These are phyloP conservation scores for Mycena latifolia DNA, from an alignment of 768 basidiomycete species.

Conservation along the genomic window DNA sequence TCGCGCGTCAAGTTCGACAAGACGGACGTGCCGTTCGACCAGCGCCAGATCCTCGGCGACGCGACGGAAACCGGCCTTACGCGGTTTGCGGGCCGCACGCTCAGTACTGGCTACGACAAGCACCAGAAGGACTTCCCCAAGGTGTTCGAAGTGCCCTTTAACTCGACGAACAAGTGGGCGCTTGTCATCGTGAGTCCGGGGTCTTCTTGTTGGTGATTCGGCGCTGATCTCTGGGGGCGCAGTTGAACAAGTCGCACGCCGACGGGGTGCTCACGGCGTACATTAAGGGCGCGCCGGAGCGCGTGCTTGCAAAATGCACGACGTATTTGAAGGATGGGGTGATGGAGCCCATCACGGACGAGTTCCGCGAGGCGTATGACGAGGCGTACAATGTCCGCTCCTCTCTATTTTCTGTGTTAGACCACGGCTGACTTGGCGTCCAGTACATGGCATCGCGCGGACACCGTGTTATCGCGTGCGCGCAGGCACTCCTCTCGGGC, in stretches of 20 bases:
- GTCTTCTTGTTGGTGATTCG: neutral
- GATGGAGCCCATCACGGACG: slow-evolving; percentile 62
- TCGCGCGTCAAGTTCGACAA: slow-evolving; percentile 79
- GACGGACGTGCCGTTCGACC: slow-evolving; percentile 69
- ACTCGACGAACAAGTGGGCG: slow-evolving; percentile 82
- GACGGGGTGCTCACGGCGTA: slow-evolving; percentile 64
- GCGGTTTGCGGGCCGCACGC: slow-evolving; percentile 71
- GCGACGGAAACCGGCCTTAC: slow-evolving; percentile 83
- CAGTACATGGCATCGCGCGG: slow-evolving; percentile 85
- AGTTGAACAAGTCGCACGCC: slow-evolving; percentile 69
- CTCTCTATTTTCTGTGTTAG: neutral
- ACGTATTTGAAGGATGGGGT: slow-evolving; percentile 69
- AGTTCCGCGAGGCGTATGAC: slow-evolving; percentile 67
- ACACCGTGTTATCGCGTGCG: slow-evolving; percentile 81
- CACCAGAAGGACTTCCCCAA: slow-evolving; percentile 65
- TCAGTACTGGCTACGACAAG: slow-evolving; percentile 64
- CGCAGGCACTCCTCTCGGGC: slow-evolving; percentile 66
- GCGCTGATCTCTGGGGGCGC: slow-evolving; percentile 2
- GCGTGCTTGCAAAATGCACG: slow-evolving; percentile 73
- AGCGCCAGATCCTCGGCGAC: slow-evolving; percentile 74
- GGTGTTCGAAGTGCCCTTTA: slow-evolving; percentile 83
- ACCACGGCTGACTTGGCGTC: neutral
- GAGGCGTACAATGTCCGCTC: slow-evolving; percentile 68
- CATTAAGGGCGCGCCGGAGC: slow-evolving; percentile 80
- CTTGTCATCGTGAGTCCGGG: slow-evolving; percentile 66